Percentiles rank a stretch among this genome's conserved stretches.
Evolutionary conservation across 2,329 filamentous ascomycete genomes (phyloP).

Genomic region (Juglanconis juglandina): DNA sequence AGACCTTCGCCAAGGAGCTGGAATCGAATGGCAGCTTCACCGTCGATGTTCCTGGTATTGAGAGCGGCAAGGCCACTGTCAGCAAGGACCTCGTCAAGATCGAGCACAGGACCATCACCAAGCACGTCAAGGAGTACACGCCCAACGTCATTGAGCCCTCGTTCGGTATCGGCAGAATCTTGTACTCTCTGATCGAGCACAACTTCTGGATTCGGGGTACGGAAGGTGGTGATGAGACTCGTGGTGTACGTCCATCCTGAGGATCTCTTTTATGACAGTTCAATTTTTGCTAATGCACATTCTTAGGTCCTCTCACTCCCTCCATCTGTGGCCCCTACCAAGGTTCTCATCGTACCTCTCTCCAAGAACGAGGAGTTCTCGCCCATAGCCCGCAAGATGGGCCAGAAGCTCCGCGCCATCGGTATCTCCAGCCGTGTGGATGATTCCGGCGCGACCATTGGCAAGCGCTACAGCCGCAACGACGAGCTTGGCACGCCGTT

Average conservation of each 20-base stretch:
- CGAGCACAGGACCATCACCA: constrained; percentile 75
- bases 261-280: not conserved
- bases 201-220: constrained; percentile 81
- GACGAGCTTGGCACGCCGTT: constrained; percentile 94
- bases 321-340: constrained; percentile 79
- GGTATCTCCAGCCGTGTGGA: constrained; percentile 84
- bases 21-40: constrained; percentile 70
- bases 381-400: constrained; percentile 70
- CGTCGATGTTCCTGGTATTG: constrained; percentile 67
- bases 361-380: constrained; percentile 78
- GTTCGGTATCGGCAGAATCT: constrained; percentile 91
- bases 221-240: constrained; percentile 73
- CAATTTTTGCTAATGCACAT: constrained; percentile 21
- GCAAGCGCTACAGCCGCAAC: constrained; percentile 91
- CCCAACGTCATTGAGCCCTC: constrained; percentile 97
- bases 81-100: constrained; percentile 77
- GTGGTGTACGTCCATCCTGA: constrained; percentile 64
- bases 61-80: constrained; percentile 72
- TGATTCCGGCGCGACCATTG: constrained; percentile 86
- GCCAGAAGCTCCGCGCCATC: constrained; percentile 69
- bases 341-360: constrained; percentile 87
- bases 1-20: constrained; percentile 73
- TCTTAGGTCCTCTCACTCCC: constrained; percentile 58
- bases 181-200: constrained; percentile 92
- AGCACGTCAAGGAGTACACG: constrained; percentile 85